Conservation (phyloP, 441 rosid genomes). For the Croton laevigatus region DNA sequence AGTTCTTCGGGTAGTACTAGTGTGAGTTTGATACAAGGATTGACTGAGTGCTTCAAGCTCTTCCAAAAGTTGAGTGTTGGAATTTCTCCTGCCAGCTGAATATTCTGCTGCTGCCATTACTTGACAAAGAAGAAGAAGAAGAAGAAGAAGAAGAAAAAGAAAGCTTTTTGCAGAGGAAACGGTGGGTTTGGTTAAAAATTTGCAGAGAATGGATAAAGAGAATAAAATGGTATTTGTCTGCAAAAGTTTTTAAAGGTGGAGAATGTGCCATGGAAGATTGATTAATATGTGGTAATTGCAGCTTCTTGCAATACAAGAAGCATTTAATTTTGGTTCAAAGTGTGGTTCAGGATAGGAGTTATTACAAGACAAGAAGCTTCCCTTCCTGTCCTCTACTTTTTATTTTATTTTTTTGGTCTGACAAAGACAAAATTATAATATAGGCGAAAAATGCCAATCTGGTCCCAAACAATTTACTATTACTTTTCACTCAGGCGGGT, state of each 20-base stretch:
- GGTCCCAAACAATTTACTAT: slow-evolving; percentile 5
- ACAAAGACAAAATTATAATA: background rate
- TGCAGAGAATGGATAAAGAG: slow-evolving; percentile 17
- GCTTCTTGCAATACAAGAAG: slow-evolving; percentile 24
- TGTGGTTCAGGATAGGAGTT: slow-evolving; percentile 38
- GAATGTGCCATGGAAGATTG: slow-evolving; percentile 19
- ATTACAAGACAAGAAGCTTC: slow-evolving; percentile 25
- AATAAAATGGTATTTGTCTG: slow-evolving; percentile 10
- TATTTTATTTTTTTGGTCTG: background rate
- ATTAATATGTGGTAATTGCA: slow-evolving; percentile 16
- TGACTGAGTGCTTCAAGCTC: slow-evolving; percentile 84
- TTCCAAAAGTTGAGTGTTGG: slow-evolving; percentile 70
- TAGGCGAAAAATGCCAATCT: background rate
- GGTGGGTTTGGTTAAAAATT: background rate
- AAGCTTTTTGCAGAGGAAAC: background rate
- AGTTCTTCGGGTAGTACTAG: slow-evolving; percentile 49
- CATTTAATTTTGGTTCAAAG: slow-evolving; percentile 4
- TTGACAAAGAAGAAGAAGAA: background rate
- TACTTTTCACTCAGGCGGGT: background rate
- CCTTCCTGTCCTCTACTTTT: background rate
- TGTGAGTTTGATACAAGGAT: slow-evolving; percentile 67
- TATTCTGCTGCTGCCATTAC: slow-evolving; percentile 37
- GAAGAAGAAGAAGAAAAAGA: background rate
- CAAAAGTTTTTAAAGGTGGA: slow-evolving; percentile 26
- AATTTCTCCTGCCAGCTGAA: slow-evolving; percentile 44